Percentiles rank a stretch among this genome's conserved stretches.
Evolutionary conservation across 352 stramenopile species (phyloP).

Genomic region (Globisporangium okanoganense): DNA sequence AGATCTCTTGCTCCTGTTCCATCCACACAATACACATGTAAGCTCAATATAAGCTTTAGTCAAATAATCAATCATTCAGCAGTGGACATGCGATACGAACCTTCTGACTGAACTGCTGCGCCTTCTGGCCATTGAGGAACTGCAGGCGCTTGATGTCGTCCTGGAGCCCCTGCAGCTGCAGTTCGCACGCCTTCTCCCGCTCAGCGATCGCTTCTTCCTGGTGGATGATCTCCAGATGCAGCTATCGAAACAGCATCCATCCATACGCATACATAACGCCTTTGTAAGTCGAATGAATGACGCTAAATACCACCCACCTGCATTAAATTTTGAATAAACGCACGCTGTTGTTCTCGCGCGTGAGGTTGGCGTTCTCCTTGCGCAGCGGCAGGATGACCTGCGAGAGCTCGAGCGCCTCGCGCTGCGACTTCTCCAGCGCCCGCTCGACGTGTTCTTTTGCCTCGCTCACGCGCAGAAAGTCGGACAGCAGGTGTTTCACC

Average conservation of each 20-base stretch:
- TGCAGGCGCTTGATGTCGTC: conserved; percentile 71
- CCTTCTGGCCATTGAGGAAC: conserved; percentile 59
- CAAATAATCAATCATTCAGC: too few species aligned
- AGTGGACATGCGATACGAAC: conserved; percentile 17
- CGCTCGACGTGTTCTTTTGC: conserved; percentile 30
- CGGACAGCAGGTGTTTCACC: conserved; percentile 49
- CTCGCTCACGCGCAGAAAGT: conserved; percentile 35
- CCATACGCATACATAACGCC: neutral
- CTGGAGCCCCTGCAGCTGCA: conserved; percentile 62
- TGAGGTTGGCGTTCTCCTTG: conserved; percentile 74
- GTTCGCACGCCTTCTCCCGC: conserved; percentile 55
- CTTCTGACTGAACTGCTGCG: conserved; percentile 53
- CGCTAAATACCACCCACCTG: neutral
- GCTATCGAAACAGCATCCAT: conserved; percentile 19
- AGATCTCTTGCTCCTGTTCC: conserved; percentile 51
- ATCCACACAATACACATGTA: conserved; percentile 3
- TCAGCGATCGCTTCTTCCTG: conserved; percentile 71
- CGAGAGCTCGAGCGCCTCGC: conserved; percentile 57
- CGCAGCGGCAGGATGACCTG: conserved; percentile 68
- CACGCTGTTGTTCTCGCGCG: conserved; percentile 77
- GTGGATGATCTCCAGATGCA: conserved; percentile 79
- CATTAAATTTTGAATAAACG: neutral
- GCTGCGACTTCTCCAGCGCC: conserved; percentile 48
- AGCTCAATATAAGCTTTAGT: too few species aligned
- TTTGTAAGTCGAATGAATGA: neutral